Evolutionary conservation across 768 basidiomycete genomes (phyloP), one percentile per base, ranked within the genome.

Genomic region (Rossbeevera mucosa): DNA sequence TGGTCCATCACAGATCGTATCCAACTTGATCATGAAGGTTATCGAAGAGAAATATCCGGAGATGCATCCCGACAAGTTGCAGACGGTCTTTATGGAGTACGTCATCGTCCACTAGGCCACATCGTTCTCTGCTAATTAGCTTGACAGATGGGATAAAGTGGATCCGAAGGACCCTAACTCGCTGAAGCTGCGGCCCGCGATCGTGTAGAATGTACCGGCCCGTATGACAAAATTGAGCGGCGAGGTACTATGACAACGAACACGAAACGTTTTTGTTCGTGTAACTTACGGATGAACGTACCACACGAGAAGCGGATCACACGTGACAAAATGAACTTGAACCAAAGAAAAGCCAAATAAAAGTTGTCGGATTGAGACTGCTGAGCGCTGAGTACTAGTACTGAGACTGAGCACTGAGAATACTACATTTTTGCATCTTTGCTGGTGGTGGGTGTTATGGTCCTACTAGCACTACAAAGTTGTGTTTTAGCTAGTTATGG

Each of bases 11-110:
- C 53, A 91, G 90, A 62, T 91, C 48, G 71, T 88, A 25, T 92
- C 83, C 64, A 76, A 86, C 18, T 74, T 71, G 18, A 60, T 94
- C 47, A 72, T 84, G 45, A 68, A 76, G 48, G 75, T 79, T 2
- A 85, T 94, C 57, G 59, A 60, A 25, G 68, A 72, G 45, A 70
- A 75, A 30, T 83, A 82, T 65, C 86, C 91, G 0, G 85, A 90
- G 46, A 74, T 92, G 11, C 75, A 88, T 66, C 78, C 80, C 56
- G 83, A 84, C 24, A 81, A 75, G 38, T 61, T 93, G 57, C 72
- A 72, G 55, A 69, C 67, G 44, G 76, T 80, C 6, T 88, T 91
- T 65, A 71, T 79, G 6, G 73, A 71, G 82, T 92, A 71, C 62
- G 85, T 79, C 43, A 25, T 42, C 20, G 18, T 53, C 43, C 11